A percentile compares a stretch with the other conserved stretches of the same genome.
Conservation (phyloP, 805 yeast genomes). For the Saccharomyces kudriavzevii region DNA sequence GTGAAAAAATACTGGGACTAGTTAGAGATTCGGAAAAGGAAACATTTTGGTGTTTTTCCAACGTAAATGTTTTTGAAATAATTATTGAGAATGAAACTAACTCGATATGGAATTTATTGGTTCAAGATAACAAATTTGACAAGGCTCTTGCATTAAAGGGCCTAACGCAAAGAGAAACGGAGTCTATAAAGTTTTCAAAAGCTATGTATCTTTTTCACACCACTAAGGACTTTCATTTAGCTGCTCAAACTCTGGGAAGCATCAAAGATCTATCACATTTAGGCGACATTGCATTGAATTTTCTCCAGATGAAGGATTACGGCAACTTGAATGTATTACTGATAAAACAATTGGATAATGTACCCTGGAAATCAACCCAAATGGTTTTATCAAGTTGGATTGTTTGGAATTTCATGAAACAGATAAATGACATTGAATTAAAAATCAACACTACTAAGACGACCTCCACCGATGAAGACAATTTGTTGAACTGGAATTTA, state of each 20-base stretch:
- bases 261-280: not conserved
- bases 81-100: slow-evolving; percentile 58
- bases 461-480: slow-evolving; percentile 1
- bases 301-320: slow-evolving; percentile 34
- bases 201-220: slow-evolving; percentile 42
- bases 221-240: slow-evolving; percentile 27
- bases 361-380: slow-evolving; percentile 23
- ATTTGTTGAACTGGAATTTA: slow-evolving; percentile 7
- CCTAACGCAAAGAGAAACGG: slow-evolving; percentile 34
- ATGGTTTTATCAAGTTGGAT: slow-evolving; percentile 32
- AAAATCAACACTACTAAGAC: slow-evolving; percentile 15
- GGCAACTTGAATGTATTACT: slow-evolving; percentile 44
- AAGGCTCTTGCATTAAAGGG: slow-evolving; percentile 47
- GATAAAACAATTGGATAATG: slow-evolving; percentile 32
- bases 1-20: slow-evolving; percentile 38
- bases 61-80: slow-evolving; percentile 58
- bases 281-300: slow-evolving; percentile 55
- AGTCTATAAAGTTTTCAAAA: slow-evolving; percentile 44
- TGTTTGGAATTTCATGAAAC: slow-evolving; percentile 30
- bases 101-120: slow-evolving; percentile 64
- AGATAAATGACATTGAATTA: slow-evolving; percentile 31
- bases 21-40: slow-evolving; percentile 39
- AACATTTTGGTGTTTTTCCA: slow-evolving; percentile 71
- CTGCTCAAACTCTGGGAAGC: slow-evolving; percentile 58
- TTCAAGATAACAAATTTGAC: slow-evolving; percentile 48